Evolutionary conservation across 2,329 filamentous ascomycete genomes (phyloP).

Genomic region (Trichoderma oligosporum): DNA sequence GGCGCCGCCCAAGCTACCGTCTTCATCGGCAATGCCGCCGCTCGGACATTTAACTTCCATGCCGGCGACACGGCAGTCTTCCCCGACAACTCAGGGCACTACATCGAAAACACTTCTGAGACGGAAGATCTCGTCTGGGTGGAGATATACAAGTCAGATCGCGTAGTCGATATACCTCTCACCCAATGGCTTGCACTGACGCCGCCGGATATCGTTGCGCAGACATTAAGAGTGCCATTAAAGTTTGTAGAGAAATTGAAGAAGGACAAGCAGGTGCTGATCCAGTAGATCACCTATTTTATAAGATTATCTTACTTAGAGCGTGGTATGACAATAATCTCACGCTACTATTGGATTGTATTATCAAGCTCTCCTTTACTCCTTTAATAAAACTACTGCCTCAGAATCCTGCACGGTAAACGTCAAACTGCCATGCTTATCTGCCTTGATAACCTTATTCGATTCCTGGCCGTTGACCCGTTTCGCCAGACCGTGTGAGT

Average conservation of each 20-base stretch:
- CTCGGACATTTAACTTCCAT: constrained; percentile 64
- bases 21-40: constrained; percentile 57
- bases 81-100: constrained; percentile 64
- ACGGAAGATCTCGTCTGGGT: constrained; percentile 63
- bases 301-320: not conserved
- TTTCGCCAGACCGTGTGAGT: constrained; percentile 19
- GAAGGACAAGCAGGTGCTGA: constrained; percentile 60
- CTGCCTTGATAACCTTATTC: constrained; percentile 17
- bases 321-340: not conserved
- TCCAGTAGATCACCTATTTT: constrained; percentile 15
- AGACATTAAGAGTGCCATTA: constrained; percentile 55
- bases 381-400: constrained; percentile 22
- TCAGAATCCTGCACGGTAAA: constrained; percentile 23
- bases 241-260: constrained; percentile 55
- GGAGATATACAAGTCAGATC: constrained; percentile 66
- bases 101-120: constrained; percentile 64
- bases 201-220: constrained; percentile 58
- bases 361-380: not conserved
- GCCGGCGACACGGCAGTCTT: constrained; percentile 67
- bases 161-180: constrained; percentile 62
- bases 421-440: constrained; percentile 15
- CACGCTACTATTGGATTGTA: not conserved
- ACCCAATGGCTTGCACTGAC: constrained; percentile 68
- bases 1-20: constrained; percentile 60
- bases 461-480: constrained; percentile 7